Evolutionary conservation across 306 rosid species (phyloP).

Genomic region (Delonix regia): DNA sequence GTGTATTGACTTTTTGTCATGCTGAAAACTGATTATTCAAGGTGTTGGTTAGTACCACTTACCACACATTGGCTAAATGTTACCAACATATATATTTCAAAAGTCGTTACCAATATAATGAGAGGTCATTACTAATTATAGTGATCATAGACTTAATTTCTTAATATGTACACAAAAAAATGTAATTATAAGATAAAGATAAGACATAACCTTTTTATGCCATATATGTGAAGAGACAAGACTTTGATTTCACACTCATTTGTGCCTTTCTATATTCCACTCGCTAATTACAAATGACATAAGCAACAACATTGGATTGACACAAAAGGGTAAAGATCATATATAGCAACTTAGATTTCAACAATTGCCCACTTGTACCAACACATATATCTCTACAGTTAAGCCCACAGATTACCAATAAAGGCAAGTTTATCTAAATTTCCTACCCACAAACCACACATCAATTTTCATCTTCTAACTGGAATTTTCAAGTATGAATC

Average conservation of each 20-base stretch:
- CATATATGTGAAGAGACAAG: background rate
- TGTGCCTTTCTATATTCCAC: conserved; percentile 9
- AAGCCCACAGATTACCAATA: conserved; percentile 10
- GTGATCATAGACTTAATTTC: background rate
- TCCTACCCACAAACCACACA: background rate
- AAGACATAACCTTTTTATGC: background rate
- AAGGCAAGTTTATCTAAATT: background rate
- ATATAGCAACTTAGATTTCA: background rate
- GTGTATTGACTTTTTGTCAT: too few species aligned
- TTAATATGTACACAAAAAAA: background rate
- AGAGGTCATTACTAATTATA: background rate
- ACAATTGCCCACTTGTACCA: background rate
- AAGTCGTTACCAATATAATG: too few species aligned
- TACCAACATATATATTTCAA: too few species aligned
- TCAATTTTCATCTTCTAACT: background rate
- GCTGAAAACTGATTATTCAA: too few species aligned
- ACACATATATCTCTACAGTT: background rate
- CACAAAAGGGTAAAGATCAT: too few species aligned
- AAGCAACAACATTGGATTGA: background rate
- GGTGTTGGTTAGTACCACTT: too few species aligned
- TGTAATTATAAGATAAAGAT: background rate
- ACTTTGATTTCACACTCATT: background rate
- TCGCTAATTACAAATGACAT: conserved; percentile 11
- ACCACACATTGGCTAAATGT: too few species aligned
- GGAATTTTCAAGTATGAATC: conserved; percentile 58